phyloP scores from a whole-genome alignment of 257 asterid genomes.

The Pogostemon cablin region DNA sequence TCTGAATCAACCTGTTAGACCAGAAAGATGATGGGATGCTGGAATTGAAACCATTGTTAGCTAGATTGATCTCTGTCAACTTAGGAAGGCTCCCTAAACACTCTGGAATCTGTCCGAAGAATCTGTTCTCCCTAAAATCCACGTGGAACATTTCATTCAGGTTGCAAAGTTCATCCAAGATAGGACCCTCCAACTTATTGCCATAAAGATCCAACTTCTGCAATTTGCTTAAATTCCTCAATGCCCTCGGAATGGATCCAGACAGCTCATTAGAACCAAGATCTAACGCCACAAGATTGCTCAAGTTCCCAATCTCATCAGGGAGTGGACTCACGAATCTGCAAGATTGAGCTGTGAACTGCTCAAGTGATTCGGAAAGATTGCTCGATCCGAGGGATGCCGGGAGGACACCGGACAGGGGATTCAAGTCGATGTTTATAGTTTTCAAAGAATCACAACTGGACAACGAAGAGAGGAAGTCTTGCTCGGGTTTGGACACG shows the following conservation, averaged over 20 bases:
- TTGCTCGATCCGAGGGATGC: background rate
- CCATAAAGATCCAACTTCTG: background rate
- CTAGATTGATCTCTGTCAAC: constrained; percentile 1
- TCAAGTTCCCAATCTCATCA: constrained; percentile 12
- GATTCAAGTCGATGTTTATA: background rate
- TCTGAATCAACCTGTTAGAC: background rate
- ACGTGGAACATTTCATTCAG: background rate
- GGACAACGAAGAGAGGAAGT: constrained; percentile 19
- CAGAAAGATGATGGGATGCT: background rate
- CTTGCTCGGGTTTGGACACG: constrained; percentile 2
- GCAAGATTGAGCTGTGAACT: background rate
- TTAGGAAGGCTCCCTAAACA: background rate
- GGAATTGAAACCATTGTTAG: background rate
- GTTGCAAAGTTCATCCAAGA: background rate
- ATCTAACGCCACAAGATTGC: background rate
- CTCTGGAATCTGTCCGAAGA: background rate
- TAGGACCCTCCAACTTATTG: background rate
- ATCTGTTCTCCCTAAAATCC: background rate
- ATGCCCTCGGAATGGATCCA: background rate
- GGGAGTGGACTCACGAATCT: background rate
- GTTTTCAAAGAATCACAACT: background rate
- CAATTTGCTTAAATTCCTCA: background rate
- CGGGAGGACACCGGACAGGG: constrained; percentile 9
- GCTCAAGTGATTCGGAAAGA: background rate
- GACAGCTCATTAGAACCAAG: background rate